Conservation (phyloP, 2,329 filamentous ascomycete species). For the Scedosporium aurantiacum region DNA sequence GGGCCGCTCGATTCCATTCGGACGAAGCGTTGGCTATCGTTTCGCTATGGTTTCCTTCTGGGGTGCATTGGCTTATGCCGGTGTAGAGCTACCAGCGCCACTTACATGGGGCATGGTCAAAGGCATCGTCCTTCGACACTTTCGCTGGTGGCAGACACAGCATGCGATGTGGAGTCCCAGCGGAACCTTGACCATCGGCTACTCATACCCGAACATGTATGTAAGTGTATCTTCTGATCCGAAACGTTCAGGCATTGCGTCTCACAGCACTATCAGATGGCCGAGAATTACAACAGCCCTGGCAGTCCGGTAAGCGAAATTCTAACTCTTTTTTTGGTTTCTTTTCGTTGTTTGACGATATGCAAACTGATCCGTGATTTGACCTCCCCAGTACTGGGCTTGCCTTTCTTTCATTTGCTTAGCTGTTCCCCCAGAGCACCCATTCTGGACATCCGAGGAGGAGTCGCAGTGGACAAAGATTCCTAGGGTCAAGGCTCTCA, state of each 20-base stretch:
- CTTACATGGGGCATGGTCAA: slow-evolving; percentile 72
- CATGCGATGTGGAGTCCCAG: slow-evolving; percentile 63
- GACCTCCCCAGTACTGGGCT: slow-evolving; percentile 56
- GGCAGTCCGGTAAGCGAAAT: slow-evolving; percentile 41
- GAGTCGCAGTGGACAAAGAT: slow-evolving; percentile 45
- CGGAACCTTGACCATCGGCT: slow-evolving; percentile 66
- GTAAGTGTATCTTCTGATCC: slow-evolving; percentile 22
- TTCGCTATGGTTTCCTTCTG: slow-evolving; percentile 81
- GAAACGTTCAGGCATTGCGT: not conserved
- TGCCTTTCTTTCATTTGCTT: slow-evolving; percentile 68
- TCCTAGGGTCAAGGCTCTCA: slow-evolving; percentile 48
- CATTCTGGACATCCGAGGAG: slow-evolving; percentile 63
- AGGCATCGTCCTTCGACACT: slow-evolving; percentile 60
- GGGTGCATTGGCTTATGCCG: slow-evolving; percentile 66
- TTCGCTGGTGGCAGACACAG: slow-evolving; percentile 72
- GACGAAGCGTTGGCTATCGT: slow-evolving; percentile 68
- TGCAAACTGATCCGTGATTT: slow-evolving; percentile 10
- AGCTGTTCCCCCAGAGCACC: slow-evolving; percentile 56
- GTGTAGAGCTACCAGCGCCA: slow-evolving; percentile 59
- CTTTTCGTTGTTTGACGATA: not conserved
- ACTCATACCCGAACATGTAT: slow-evolving; percentile 69
- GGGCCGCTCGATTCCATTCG: slow-evolving; percentile 64
- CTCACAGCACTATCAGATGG: slow-evolving; percentile 37
- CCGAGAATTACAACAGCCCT: slow-evolving; percentile 76
- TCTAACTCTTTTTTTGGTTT: not conserved